Percentiles rank a stretch among this genome's conserved stretches.
phyloP scores from a whole-genome alignment of 768 basidiomycete genomes.

The Suillus decipiens region DNA sequence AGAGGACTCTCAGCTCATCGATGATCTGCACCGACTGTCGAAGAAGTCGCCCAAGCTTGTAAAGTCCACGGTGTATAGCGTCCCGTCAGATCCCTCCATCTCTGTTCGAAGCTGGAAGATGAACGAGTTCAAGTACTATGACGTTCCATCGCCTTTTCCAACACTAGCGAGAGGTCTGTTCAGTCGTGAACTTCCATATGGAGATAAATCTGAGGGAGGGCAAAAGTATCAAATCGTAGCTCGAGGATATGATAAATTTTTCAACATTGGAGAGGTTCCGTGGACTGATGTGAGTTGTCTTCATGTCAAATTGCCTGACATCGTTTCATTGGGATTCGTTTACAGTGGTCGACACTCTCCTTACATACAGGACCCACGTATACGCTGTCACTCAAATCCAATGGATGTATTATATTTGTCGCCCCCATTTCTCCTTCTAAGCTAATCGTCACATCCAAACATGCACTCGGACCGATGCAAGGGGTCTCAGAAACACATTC shows the following conservation, averaged over 20 bases:
- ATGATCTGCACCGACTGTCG: constrained; percentile 52
- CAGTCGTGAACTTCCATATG: constrained; percentile 48
- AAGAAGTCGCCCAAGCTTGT: constrained; percentile 65
- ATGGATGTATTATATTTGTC: background rate
- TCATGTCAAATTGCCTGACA: background rate
- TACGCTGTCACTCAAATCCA: background rate
- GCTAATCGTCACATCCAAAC: constrained; percentile 89
- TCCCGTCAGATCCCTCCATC: background rate
- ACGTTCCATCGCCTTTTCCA: constrained; percentile 75
- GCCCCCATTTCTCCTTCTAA: constrained; percentile 43
- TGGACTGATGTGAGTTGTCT: constrained; percentile 68
- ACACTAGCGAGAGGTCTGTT: constrained; percentile 94
- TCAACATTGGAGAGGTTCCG: constrained; percentile 94
- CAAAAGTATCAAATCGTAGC: constrained; percentile 66
- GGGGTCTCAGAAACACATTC: constrained; percentile 65
- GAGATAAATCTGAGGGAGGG: constrained; percentile 35
- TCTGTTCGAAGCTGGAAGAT: constrained; percentile 1
- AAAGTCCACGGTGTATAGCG: constrained; percentile 22
- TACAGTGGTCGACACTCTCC: background rate
- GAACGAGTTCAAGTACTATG: constrained; percentile 1
- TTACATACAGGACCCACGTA: background rate
- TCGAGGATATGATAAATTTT: constrained; percentile 98
- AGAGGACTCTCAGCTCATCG: constrained; percentile 63
- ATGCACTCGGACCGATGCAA: constrained; percentile 68
- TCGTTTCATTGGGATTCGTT: background rate